These are phyloP conservation scores for Coniochaeta pulveracea DNA, from an alignment of 2,329 filamentous ascomycete genomes.

Conservation along the genomic window DNA sequence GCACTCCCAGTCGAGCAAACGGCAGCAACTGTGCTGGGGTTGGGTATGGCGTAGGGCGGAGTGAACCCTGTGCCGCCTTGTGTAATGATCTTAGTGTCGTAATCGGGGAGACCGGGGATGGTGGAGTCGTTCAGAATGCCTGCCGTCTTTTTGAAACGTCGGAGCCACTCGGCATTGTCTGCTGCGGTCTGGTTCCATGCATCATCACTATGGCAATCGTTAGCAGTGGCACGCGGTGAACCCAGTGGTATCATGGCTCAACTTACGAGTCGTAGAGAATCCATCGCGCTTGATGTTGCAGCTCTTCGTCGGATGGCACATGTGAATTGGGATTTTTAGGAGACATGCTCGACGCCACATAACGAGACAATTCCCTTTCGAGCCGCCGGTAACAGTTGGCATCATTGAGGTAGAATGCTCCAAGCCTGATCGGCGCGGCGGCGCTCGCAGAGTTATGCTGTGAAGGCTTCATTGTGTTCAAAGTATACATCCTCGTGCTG, in stretches of 20 bases:
- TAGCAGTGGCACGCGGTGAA: neutral
- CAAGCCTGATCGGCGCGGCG: constrained; percentile 13
- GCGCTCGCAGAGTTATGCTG: neutral
- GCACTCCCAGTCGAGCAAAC: constrained; percentile 28
- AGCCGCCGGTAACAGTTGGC: constrained; percentile 49
- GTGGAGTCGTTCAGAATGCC: constrained; percentile 36
- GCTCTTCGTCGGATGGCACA: constrained; percentile 46
- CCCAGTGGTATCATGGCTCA: too few species aligned
- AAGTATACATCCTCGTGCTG: neutral
- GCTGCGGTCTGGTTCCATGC: constrained; percentile 54
- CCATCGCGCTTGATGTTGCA: constrained; percentile 54
- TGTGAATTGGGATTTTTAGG: constrained; percentile 49
- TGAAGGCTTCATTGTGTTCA: neutral
- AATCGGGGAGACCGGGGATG: constrained; percentile 36
- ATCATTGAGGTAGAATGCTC: constrained; percentile 42
- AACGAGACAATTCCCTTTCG: constrained; percentile 40
- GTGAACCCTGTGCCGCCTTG: constrained; percentile 43
- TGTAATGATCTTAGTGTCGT: constrained; percentile 31
- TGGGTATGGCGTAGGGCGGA: constrained; percentile 40
- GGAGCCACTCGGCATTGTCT: constrained; percentile 53
- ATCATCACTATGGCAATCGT: constrained; percentile 38
- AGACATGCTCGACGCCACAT: constrained; percentile 40
- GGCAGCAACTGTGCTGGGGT: constrained; percentile 28
- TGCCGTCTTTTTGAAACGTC: constrained; percentile 47
- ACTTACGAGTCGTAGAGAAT: constrained; percentile 50